These are phyloP conservation scores for Sugiyamaella japonica DNA, from an alignment of 1,139 yeast genomes.

Conservation along the genomic window DNA sequence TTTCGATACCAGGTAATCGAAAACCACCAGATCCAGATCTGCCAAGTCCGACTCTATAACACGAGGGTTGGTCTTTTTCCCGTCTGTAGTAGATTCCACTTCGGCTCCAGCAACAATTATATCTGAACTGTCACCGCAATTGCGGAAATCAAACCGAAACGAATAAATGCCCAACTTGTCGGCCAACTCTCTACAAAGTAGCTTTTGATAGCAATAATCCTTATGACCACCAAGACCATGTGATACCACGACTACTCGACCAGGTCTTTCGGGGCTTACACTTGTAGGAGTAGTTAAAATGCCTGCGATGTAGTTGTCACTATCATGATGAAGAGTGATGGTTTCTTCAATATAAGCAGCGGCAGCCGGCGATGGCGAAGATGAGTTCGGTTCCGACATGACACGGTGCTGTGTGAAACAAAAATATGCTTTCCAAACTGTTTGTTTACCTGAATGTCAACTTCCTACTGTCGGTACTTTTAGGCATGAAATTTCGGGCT, in stretches of 20 bases:
- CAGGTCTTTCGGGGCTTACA: constrained; percentile 34
- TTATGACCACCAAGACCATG: constrained; percentile 91
- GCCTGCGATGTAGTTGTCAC: constrained; percentile 18
- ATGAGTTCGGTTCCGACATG: constrained; percentile 6
- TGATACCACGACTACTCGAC: constrained; percentile 48
- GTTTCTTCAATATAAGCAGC: constrained; percentile 12
- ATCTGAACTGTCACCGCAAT: constrained; percentile 76
- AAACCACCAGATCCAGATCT: constrained; percentile 56
- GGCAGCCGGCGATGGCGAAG: constrained; percentile 7
- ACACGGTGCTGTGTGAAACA: background rate
- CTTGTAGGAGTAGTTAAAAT: constrained; percentile 20
- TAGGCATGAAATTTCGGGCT: background rate
- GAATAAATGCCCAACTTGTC: constrained; percentile 59
- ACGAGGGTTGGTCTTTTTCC: constrained; percentile 38
- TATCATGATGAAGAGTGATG: constrained; percentile 14
- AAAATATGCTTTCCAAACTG: background rate
- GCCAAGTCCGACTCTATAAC: constrained; percentile 61
- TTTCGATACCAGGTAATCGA: constrained; percentile 45
- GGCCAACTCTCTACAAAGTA: constrained; percentile 62
- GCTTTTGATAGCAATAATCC: constrained; percentile 70
- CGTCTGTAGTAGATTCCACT: constrained; percentile 11
- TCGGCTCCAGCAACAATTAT: constrained; percentile 41
- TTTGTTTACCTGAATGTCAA: background rate
- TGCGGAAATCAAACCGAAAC: constrained; percentile 79
- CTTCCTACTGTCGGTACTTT: background rate